These are phyloP conservation scores for Diplodia corticola DNA, from an alignment of 2,329 filamentous ascomycete species.

Conservation along the genomic window DNA sequence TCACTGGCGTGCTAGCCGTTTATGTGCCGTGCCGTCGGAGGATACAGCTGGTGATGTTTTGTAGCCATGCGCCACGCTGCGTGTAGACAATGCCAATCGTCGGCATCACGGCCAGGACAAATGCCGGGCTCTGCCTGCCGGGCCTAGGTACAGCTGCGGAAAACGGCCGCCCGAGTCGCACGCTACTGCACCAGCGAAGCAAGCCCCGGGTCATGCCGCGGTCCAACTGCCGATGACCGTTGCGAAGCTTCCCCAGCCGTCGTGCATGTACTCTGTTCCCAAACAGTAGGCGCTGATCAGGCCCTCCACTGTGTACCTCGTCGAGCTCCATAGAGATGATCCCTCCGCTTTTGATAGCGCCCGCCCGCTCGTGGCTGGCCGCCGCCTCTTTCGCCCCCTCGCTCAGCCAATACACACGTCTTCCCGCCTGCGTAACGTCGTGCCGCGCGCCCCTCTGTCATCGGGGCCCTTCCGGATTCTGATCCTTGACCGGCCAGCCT, in stretches of 20 bases:
- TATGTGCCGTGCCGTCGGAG: background rate
- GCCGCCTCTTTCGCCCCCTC: background rate
- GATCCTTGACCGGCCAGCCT: background rate
- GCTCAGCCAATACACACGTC: background rate
- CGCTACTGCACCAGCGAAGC: background rate
- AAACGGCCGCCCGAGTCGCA: conserved; percentile 5
- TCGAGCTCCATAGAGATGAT: background rate
- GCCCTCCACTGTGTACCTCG: background rate
- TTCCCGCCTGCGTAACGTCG: background rate
- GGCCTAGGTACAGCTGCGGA: background rate
- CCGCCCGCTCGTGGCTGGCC: background rate
- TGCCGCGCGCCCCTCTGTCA: background rate
- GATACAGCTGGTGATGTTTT: background rate
- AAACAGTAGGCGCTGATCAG: background rate
- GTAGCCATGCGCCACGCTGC: background rate
- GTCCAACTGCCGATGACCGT: background rate
- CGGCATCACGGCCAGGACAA: background rate
- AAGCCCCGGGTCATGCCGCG: no score
- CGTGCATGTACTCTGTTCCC: background rate
- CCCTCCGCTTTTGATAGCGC: background rate
- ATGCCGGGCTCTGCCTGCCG: background rate
- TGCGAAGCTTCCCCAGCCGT: background rate
- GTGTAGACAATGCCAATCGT: background rate
- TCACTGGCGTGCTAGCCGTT: background rate
- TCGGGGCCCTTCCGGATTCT: background rate